A percentile compares a stretch with the other conserved stretches of the same genome.
These are phyloP conservation scores for Tillandsia leiboldiana DNA, from an alignment of 176 grass and related monocot species.

Conservation along the genomic window DNA sequence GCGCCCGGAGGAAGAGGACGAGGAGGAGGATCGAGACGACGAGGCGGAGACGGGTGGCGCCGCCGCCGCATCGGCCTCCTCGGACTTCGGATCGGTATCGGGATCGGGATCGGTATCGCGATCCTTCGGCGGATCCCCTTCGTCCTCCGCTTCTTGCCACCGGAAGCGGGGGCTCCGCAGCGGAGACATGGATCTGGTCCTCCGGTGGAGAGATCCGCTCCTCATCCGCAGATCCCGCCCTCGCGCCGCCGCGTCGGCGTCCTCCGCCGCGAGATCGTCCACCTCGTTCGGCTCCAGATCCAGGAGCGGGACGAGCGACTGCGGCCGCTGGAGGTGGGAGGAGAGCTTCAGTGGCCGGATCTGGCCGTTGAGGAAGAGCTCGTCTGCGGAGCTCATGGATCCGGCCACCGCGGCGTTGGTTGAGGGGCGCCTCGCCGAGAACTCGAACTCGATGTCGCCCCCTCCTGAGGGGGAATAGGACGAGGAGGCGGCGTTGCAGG, in stretches of 20 bases:
- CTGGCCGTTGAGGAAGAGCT: conserved; percentile 33
- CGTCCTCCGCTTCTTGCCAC: conserved; percentile 10
- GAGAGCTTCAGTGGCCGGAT: conserved; percentile 19
- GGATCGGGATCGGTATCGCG: background rate
- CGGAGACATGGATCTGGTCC: conserved; percentile 28
- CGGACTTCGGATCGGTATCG: background rate
- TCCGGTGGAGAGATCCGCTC: conserved; percentile 14
- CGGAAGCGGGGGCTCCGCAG: conserved; percentile 11
- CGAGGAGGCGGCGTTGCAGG: background rate
- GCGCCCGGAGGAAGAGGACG: conserved; percentile 44
- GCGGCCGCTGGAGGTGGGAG: background rate
- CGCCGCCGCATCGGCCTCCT: background rate
- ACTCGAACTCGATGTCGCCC: conserved; percentile 23
- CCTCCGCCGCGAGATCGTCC: background rate
- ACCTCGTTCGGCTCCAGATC: background rate
- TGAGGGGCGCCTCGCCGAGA: background rate
- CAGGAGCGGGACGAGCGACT: background rate
- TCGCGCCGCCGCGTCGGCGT: background rate
- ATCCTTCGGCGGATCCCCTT: background rate
- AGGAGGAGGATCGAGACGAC: conserved; percentile 27
- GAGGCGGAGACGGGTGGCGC: conserved; percentile 49
- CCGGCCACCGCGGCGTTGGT: background rate
- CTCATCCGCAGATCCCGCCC: background rate
- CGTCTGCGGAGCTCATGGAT: conserved; percentile 32
- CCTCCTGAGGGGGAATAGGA: background rate